Base-by-base conservation (phyloP, 2,329 filamentous ascomycete species). In the Aspergillus pseudonomiae region DNA sequence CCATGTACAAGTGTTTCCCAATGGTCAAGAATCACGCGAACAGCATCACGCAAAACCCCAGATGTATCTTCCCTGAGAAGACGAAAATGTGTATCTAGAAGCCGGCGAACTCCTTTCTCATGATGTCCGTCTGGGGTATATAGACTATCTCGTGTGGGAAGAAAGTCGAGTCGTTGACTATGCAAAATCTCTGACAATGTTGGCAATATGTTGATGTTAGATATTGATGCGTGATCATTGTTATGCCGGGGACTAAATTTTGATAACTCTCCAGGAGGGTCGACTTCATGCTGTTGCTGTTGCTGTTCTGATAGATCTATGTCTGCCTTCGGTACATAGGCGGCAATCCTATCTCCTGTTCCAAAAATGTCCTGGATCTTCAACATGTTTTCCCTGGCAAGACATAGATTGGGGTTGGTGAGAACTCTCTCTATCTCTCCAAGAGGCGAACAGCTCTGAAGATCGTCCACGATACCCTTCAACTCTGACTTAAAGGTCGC, bases 401-500 rank as follows among this genome's bases (percentile, higher is more conserved):
- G 6, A 45, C 10, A 10, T 21, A 45, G 7, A 45, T 1, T n/a
- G n/a, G 16, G 19, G 5, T 6, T 21, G 6, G 19, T 45, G 4
- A 10, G 10, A 10, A 10, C 7, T 6, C 9, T 16, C 1, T 45
- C 41, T 1, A 21, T 10, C 7, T 45, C n/a, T 2, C 9, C 9
- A 21, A 45, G 41, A 45, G 41, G 41, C 7, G n/a, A 45, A 21
- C 41, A 45, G n/a, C 32, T 16, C 50, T 55, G 3, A 45, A 41
- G 59, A 7, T 43, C 46, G 11, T 56, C 45, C n/a, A 60, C 52
- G 6, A 66, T 60, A 3, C 19, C 46, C 12, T 43, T 60, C 16
- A 66, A 58, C 6, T 61, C 57, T 9, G 45, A 24, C 14, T 45
- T 59, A 10, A 64, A 48, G 2, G 53, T 48, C 36, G 59, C 64